Conservation (phyloP, 139 green algal species). For the Closterium sp. region DNA sequence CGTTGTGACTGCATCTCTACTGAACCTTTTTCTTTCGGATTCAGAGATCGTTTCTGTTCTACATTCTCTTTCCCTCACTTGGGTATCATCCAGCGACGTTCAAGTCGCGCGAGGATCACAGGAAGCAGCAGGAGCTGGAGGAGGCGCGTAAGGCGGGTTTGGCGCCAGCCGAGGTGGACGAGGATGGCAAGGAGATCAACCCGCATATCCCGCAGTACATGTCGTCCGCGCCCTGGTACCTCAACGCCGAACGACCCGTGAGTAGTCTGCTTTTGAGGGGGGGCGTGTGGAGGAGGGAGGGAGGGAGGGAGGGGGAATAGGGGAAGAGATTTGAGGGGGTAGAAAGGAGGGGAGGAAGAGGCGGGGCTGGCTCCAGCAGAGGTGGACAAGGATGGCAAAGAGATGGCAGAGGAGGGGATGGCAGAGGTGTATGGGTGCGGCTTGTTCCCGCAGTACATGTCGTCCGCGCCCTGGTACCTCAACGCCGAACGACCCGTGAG, state of each 20-base stretch:
- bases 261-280: slow-evolving; percentile 8
- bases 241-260: slow-evolving; percentile 59
- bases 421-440: no score
- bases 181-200: slow-evolving; percentile 99
- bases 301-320: no score
- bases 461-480: slow-evolving; percentile 93
- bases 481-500: no score
- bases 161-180: slow-evolving; percentile 87
- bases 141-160: slow-evolving; percentile 95
- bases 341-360: no score
- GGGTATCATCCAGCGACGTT: slow-evolving; percentile 36
- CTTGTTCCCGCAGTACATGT: slow-evolving; percentile 98
- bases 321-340: no score
- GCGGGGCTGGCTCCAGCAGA: no score
- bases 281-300: no score
- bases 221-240: slow-evolving; percentile 93
- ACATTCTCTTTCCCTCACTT: not conserved
- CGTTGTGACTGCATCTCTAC: no score
- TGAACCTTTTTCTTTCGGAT: no score
- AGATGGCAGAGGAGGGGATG: no score
- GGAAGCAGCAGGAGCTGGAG: slow-evolving; percentile 55
- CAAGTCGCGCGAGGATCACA: slow-evolving; percentile 65
- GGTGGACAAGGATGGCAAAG: no score
- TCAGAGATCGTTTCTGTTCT: no score
- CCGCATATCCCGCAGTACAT: slow-evolving; percentile 99